Evolutionary conservation across 768 basidiomycete species (phyloP), one percentile per base, ranked within the genome.

Genomic region (Xerocomus spinulosus): DNA sequence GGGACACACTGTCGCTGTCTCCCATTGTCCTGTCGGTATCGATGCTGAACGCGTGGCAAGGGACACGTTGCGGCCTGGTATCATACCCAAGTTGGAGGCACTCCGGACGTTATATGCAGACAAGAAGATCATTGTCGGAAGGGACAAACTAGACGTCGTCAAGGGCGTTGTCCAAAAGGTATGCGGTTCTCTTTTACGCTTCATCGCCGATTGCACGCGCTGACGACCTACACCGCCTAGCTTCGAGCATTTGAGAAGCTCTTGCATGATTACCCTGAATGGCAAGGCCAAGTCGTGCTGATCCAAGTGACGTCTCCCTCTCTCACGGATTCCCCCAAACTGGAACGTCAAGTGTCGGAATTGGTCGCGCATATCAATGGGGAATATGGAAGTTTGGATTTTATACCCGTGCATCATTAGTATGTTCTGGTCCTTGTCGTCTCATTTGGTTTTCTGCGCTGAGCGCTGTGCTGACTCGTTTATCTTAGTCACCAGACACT

Each of bases 391-490:
- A 85, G 85, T 53, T 68, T 99, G 30, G 92, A 96, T 68, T 98
- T 96, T 61, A 88, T 92, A 58, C 95, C 95, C 17, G 90, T 98
- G 28, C 95, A 99, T 64, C 96, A 99, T 61, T 98, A 96, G 92
- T 94, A 63, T 52, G 91, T 79, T 12, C 15, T n/a, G 7, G 5
- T 3, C 3, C 15, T 3, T 12, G 37, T 33, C 38, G 12, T 6
- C 9, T 23, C 28, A 17, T 15, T 21, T 32, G 2, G 25, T 50
- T 15, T n/a, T n/a, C n/a, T 17, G 7, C 21, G 1, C 10, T 18
- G 20, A 24, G n/a, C n/a, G 5, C 25, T 24, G 6, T 6, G 18
- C 49, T 49, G 14, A 56, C 28, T 17, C 21, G 35, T n/a, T 38
- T 26, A 24, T 9, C 38, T 8, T 58, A 95, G 92, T 72, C 95